Conservation (phyloP, 495 filamentous ascomycete genomes). For the Cercophora samala region DNA sequence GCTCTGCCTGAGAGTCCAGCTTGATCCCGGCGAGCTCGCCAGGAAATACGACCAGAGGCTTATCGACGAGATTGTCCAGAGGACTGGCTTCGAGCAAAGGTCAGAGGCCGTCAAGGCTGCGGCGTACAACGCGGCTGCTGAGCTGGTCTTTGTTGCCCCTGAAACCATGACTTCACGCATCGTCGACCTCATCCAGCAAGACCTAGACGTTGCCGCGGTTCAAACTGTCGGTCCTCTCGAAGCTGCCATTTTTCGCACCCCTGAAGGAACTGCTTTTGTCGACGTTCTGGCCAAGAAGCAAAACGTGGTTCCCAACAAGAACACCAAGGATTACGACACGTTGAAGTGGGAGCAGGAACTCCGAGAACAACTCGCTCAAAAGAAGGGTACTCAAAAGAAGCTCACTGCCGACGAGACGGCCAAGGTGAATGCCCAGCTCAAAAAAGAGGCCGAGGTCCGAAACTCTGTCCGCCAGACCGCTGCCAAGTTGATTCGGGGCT, state of each 20-base stretch:
- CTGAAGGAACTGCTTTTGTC: slow-evolving; percentile 80
- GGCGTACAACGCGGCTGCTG: slow-evolving; percentile 75
- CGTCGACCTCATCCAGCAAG: slow-evolving; percentile 64
- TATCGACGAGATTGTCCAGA: slow-evolving; percentile 47
- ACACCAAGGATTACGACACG: slow-evolving; percentile 86
- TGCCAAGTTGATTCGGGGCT: slow-evolving; percentile 67
- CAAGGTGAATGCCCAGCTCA: slow-evolving; percentile 87
- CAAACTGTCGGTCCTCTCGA: slow-evolving; percentile 74
- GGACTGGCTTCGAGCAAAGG: slow-evolving; percentile 46
- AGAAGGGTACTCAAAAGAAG: slow-evolving; percentile 89
- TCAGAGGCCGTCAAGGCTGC: slow-evolving; percentile 57
- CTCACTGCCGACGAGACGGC: slow-evolving; percentile 81
- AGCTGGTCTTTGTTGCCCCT: slow-evolving; percentile 90
- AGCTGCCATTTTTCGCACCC: slow-evolving; percentile 84
- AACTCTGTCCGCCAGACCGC: slow-evolving; percentile 62
- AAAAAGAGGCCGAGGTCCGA: slow-evolving; percentile 79
- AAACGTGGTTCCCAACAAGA: slow-evolving; percentile 67
- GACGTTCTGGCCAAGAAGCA: slow-evolving; percentile 85
- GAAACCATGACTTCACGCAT: slow-evolving; percentile 73
- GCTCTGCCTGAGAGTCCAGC: slow-evolving; percentile 67
- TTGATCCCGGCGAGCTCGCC: slow-evolving; percentile 79
- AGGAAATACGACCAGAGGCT: slow-evolving; percentile 46
- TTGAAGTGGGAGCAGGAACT: slow-evolving; percentile 96
- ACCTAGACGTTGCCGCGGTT: slow-evolving; percentile 65
- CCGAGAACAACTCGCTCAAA: slow-evolving; percentile 79